Base-by-base conservation (phyloP, 805 yeast genomes). In the Wickerhamomyces bisporus region DNA sequence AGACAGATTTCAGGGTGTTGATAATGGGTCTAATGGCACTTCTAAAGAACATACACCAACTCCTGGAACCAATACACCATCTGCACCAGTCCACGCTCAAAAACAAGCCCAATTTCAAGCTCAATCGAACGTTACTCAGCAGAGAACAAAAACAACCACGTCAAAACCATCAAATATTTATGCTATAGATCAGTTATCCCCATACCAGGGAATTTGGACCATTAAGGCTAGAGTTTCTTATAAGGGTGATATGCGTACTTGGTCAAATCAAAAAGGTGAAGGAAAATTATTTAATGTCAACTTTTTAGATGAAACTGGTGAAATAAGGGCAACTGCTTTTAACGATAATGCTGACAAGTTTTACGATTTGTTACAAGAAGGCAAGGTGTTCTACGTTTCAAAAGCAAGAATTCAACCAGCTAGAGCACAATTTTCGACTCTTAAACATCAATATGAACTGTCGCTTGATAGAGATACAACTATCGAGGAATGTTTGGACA, bases 311-410 rank as follows among this genome's bases (percentile, higher is more conserved):
- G 95, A 93, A 58, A 84, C 96, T 6, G 96, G 93, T 53, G 98
- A 93, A 66, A 93, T 93, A 50, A 75, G 93, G 54, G 97, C 96
- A 10, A 88, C 98, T 3, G 96, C 93, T 2, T 93, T 93, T 63
- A 86, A 85, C 59, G 91, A 86, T 27, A 73, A 75, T 51, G 96
- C 91, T 11, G 95, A 85, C 42, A 79, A 77, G 56, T 83, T 76
- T 56, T 81, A 76, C 65, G 85, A 82, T 49, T 53, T 79, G 23
- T 64, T 93, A 35, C 85, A 85, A 59, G 98, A 88, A 57, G 96
- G 96, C 26, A 80, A 84, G 61, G 94, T 86, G 7, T 93, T 87
- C 58, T 86, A 81, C 52, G 71, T 93, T 24, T 77, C 91, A 29
- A 84, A 81, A 53, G 89, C 91, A 14, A 71, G 89, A 44, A 79